Conservation (phyloP, 306 rosid genomes). For the Senna tora region DNA sequence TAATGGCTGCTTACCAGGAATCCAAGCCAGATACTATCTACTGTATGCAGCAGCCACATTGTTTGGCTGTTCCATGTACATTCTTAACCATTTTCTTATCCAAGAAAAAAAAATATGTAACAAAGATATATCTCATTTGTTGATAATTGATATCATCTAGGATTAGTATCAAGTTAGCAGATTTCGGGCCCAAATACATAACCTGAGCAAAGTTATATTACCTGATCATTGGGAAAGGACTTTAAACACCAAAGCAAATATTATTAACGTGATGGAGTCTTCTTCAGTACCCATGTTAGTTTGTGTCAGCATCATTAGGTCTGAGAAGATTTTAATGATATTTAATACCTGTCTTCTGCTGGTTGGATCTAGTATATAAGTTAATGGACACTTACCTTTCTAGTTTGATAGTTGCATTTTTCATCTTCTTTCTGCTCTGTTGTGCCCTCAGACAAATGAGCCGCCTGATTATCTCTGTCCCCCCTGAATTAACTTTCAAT, state of each 20-base stretch:
- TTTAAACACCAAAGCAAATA: conserved; percentile 4
- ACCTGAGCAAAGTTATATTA: background rate
- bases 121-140: background rate
- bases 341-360: conserved; percentile 9
- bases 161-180: conserved; percentile 8
- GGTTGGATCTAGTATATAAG: background rate
- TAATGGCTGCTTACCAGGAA: conserved; percentile 58
- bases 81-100: conserved; percentile 23
- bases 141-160: background rate
- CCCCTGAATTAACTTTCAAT: conserved; percentile 17
- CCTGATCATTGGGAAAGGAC: background rate
- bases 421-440: conserved; percentile 7
- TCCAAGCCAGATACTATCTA: conserved; percentile 58
- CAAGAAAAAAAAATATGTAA: background rate
- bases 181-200: background rate
- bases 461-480: background rate
- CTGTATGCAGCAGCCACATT: conserved; percentile 87
- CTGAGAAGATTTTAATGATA: conserved; percentile 5
- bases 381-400: background rate
- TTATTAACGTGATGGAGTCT: background rate
- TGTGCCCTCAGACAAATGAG: background rate
- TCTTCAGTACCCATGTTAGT: background rate
- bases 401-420: background rate
- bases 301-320: background rate
- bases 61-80: conserved; percentile 93